Conservation (phyloP, 1,284 basidiomycete genomes). For the Lentinula novae-zelandiae region DNA sequence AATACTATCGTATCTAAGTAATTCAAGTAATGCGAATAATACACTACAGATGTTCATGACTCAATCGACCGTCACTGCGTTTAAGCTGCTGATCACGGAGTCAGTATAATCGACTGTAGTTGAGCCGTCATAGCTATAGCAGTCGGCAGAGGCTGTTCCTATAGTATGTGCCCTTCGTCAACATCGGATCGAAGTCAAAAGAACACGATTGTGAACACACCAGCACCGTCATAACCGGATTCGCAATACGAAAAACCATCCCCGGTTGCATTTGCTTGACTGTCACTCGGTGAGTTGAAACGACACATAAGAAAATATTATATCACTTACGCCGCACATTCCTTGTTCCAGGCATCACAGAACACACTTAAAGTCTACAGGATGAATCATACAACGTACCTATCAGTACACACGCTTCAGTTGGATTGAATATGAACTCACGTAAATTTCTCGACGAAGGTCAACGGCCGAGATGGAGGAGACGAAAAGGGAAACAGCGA, state of each 20-base stretch:
- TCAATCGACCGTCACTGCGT: neutral
- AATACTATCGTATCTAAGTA: neutral
- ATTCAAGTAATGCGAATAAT: neutral
- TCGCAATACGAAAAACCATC: neutral
- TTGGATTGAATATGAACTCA: neutral
- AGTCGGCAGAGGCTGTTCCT: neutral
- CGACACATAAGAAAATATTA: neutral
- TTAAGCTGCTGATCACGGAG: neutral
- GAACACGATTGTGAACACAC: neutral
- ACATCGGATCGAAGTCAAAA: neutral
- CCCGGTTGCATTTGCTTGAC: neutral
- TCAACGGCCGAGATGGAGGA: neutral
- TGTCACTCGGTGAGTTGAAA: neutral
- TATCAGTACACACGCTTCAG: too few relatives aligned
- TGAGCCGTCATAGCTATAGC: neutral
- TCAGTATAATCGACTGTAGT: neutral
- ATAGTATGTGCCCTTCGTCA: neutral
- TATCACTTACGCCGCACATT: neutral
- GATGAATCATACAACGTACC: too few relatives aligned
- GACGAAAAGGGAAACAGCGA: neutral
- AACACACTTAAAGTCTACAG: neutral
- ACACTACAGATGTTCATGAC: neutral
- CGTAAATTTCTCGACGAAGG: neutral
- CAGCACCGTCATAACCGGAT: neutral
- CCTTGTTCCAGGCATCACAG: neutral